Evolutionary conservation across 2,329 filamentous ascomycete species (phyloP).

Genomic region (Macrophomina pseudophaseolina): DNA sequence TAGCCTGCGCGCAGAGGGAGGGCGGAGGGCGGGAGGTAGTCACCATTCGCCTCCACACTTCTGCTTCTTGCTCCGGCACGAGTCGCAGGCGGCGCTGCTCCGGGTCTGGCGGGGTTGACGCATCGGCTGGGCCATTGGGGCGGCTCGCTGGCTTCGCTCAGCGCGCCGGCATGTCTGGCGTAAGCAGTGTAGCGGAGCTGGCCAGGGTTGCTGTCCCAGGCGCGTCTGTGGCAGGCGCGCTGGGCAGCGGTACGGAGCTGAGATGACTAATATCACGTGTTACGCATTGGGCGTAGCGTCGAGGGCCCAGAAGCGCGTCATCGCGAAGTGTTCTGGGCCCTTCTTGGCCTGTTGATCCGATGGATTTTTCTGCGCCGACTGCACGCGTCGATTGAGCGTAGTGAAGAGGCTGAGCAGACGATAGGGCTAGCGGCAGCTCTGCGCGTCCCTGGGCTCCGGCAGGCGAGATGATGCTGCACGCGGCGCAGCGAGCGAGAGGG

Average conservation of each 20-base stretch:
- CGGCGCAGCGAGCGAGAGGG: too few species aligned
- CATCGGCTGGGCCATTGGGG: slow-evolving; percentile 18
- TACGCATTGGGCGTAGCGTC: neutral
- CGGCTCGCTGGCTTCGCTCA: neutral
- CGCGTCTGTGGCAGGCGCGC: neutral
- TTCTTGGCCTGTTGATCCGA: neutral
- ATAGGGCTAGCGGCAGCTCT: neutral
- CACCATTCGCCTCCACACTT: slow-evolving; percentile 28
- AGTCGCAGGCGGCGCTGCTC: slow-evolving; percentile 25
- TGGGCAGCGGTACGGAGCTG: neutral
- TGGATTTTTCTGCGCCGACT: neutral
- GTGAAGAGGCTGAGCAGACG: neutral
- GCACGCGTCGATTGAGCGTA: too few species aligned
- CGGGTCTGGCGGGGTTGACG: slow-evolving; percentile 26
- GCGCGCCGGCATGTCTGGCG: neutral
- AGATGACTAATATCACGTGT: slow-evolving; percentile 6
- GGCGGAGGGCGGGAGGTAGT: neutral
- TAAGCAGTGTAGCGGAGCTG: neutral
- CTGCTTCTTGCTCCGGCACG: slow-evolving; percentile 26
- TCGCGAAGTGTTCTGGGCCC: neutral
- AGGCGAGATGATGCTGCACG: too few species aligned
- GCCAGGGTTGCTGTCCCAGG: neutral
- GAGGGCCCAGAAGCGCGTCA: neutral
- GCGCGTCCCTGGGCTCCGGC: neutral
- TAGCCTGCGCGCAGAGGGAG: neutral